Base-by-base conservation (phyloP, 441 rosid species). In the Populus hybrid region DNA sequence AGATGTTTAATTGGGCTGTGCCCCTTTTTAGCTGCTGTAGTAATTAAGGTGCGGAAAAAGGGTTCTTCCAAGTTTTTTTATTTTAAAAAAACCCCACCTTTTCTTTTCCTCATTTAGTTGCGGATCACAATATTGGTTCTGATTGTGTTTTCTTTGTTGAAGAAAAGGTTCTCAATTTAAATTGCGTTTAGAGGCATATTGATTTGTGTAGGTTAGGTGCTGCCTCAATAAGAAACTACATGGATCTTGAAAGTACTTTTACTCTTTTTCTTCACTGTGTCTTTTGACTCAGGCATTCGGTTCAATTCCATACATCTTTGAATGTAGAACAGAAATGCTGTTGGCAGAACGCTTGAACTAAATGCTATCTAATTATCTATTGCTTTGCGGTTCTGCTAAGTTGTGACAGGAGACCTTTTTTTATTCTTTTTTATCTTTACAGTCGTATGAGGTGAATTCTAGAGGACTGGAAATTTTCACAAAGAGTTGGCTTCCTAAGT, bases 391-490 rank as follows among this genome's bases (percentile, higher is more conserved):
- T 5, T 59, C 38, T 36, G 2, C 54, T 32, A 2, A 20, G 20
- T 14, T 68, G 28, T 20, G n/a, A 26, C 54, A 23, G 6, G 0
- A 26, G 54, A 14, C 24, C 9, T 59, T 18, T 32, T 11, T 59
- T 40, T 18, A 23, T 38, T 24, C 46, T 8, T 59, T 81, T 10
- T 69, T 8, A 50, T 50, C 59, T 16, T 77, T 73, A 50, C 90
- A 96, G 98, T 82, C 85, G 5, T 94, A 89, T 70, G 93, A 84
- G 80, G 85, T 86, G 85, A 96, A 92, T 80, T 92, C 97, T 36
- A 89, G 96, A 81, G 99, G 97, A 80, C 16, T 91, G 85, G 92
- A 92, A 82, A 89, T 93, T 73, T 96, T 96, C 86, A 79, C 93
- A 34, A 96, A 92, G 82, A 83, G 93, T 81, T 94, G 98, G 99